These are phyloP conservation scores for Trichocladium uniseriatum DNA, from an alignment of 495 filamentous ascomycete genomes.

Conservation along the genomic window DNA sequence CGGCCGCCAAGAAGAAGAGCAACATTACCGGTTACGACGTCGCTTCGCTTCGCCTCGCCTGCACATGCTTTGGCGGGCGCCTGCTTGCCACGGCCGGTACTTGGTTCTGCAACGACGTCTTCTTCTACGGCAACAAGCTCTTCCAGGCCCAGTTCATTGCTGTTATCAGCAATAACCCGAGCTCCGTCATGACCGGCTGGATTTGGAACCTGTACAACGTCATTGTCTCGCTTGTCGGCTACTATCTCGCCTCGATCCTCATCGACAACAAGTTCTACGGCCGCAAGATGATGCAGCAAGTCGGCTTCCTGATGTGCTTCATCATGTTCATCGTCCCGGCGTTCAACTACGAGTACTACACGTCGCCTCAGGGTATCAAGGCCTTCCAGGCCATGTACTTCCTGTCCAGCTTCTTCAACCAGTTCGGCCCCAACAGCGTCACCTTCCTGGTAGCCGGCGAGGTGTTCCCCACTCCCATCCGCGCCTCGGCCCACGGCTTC, in stretches of 20 bases:
- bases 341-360: slow-evolving; percentile 78
- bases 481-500: slow-evolving; percentile 84
- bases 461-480: slow-evolving; percentile 81
- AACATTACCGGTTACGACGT: slow-evolving; percentile 82
- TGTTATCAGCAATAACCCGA: slow-evolving; percentile 50
- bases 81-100: slow-evolving; percentile 72
- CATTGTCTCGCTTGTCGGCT: slow-evolving; percentile 69
- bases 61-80: slow-evolving; percentile 71
- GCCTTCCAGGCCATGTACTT: slow-evolving; percentile 92
- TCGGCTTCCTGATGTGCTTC: slow-evolving; percentile 82
- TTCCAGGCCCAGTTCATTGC: slow-evolving; percentile 81
- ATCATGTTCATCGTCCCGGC: slow-evolving; percentile 78
- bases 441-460: slow-evolving; percentile 90
- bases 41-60: slow-evolving; percentile 63
- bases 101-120: slow-evolving; percentile 90
- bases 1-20: slow-evolving; percentile 69
- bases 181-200: slow-evolving; percentile 71
- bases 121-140: slow-evolving; percentile 97
- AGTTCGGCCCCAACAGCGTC: slow-evolving; percentile 86
- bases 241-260: slow-evolving; percentile 68
- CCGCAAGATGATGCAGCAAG: slow-evolving; percentile 82
- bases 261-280: slow-evolving; percentile 91
- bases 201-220: slow-evolving; percentile 85
- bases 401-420: slow-evolving; percentile 88
- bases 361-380: slow-evolving; percentile 50